These are phyloP conservation scores for Coemansia sp. DNA, from an alignment of 192 early-diverging fungal species.

Conservation along the genomic window DNA sequence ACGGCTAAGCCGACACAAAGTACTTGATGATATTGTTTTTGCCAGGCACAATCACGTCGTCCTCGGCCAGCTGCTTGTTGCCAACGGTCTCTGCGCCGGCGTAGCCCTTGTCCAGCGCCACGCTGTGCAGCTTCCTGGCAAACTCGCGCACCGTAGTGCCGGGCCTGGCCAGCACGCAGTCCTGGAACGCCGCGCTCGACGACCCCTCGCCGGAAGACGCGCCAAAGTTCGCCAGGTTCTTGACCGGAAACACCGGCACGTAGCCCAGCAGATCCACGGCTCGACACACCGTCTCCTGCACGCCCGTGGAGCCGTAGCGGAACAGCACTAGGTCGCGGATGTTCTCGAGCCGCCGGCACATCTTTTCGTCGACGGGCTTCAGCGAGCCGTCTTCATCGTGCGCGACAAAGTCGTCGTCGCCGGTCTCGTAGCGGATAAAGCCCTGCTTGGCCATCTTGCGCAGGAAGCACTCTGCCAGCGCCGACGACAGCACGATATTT, in stretches of 20 bases:
- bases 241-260: constrained; percentile 73
- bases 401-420: constrained; percentile 57
- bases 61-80: constrained; percentile 60
- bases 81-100: constrained; percentile 77
- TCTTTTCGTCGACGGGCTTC: constrained; percentile 58
- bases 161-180: constrained; percentile 69
- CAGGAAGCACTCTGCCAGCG: constrained; percentile 62
- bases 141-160: constrained; percentile 75
- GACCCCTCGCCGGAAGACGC: constrained; percentile 8
- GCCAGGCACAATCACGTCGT: constrained; percentile 38
- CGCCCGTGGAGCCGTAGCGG: constrained; percentile 80
- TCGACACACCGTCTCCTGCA: constrained; percentile 63
- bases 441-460: constrained; percentile 60
- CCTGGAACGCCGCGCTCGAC: constrained; percentile 57
- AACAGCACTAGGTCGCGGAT: constrained; percentile 77
- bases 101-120: constrained; percentile 52
- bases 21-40: constrained; percentile 48
- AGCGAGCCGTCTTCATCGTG: constrained; percentile 38
- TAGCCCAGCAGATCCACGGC: constrained; percentile 65
- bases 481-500: constrained; percentile 63
- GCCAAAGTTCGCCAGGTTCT: constrained; percentile 66
- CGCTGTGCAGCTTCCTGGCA: constrained; percentile 62
- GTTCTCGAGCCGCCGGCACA: constrained; percentile 55
- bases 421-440: constrained; percentile 57
- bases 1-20: background rate